These are phyloP conservation scores for Epichloe amarillans DNA, from an alignment of 2,329 filamentous ascomycete species.

Conservation along the genomic window DNA sequence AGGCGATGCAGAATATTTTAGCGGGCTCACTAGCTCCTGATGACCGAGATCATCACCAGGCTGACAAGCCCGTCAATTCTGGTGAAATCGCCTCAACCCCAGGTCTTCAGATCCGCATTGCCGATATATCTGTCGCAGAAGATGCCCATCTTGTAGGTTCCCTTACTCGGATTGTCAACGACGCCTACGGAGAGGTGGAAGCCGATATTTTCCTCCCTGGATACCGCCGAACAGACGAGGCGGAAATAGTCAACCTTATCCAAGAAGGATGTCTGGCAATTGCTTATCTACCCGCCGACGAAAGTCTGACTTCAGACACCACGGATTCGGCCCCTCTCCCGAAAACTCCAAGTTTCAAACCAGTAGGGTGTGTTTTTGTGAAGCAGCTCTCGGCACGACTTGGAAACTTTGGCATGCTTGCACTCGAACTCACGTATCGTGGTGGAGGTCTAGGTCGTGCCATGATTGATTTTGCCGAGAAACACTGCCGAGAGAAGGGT, in stretches of 20 bases:
- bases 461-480: constrained; percentile 16
- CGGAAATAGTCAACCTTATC: constrained; percentile 12
- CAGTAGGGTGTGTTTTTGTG: constrained; percentile 16
- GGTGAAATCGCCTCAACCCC: neutral
- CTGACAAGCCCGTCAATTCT: neutral
- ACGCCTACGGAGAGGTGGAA: constrained; percentile 14
- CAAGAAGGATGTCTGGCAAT: constrained; percentile 13
- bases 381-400: constrained; percentile 10
- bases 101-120: constrained; percentile 11
- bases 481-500: constrained; percentile 13
- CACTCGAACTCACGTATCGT: constrained; percentile 12
- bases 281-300: constrained; percentile 6
- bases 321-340: neutral
- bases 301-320: neutral
- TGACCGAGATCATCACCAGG: neutral
- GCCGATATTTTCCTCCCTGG: constrained; percentile 13
- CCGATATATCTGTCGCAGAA: constrained; percentile 8
- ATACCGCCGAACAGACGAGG: constrained; percentile 13
- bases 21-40: neutral
- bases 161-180: constrained; percentile 15
- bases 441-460: constrained; percentile 14
- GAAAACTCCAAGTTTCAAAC: neutral
- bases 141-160: constrained; percentile 7
- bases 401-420: constrained; percentile 18
- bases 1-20: neutral